These are phyloP conservation scores for Petunia hybrid DNA, from an alignment of 305 asterid species.

Conservation along the genomic window DNA sequence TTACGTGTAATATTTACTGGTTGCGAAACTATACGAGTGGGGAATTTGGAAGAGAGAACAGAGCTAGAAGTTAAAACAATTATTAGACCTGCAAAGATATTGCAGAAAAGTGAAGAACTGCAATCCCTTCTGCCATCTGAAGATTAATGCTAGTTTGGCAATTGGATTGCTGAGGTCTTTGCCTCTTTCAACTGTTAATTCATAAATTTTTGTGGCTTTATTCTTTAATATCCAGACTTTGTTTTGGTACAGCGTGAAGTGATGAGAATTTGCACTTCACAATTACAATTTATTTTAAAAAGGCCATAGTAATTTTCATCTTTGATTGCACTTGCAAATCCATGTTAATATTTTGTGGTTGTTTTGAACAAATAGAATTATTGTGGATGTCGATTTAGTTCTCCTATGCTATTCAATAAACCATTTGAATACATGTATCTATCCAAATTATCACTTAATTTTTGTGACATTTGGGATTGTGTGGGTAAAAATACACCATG, in stretches of 20 bases:
- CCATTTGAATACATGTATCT: too few species aligned
- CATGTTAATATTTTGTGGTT: neutral
- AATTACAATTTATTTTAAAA: neutral
- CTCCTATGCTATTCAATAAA: too few species aligned
- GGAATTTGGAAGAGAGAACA: neutral
- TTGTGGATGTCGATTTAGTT: too few species aligned
- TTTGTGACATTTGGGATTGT: too few species aligned
- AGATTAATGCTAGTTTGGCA: neutral
- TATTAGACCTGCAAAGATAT: constrained; percentile 13
- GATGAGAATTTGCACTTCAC: neutral
- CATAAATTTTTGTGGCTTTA: neutral
- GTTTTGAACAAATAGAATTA: neutral
- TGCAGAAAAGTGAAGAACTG: constrained; percentile 20
- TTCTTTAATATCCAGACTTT: constrained; percentile 1
- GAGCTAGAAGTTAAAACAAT: neutral
- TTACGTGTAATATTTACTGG: neutral
- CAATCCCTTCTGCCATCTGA: neutral
- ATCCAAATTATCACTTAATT: too few species aligned
- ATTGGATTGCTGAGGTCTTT: neutral
- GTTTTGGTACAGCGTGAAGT: neutral
- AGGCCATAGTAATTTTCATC: neutral
- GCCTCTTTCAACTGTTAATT: neutral
- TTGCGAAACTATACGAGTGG: constrained; percentile 1
- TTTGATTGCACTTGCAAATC: neutral
- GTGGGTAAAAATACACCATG: too few species aligned